Percentiles rank a stretch among this genome's conserved stretches.
phyloP scores from a whole-genome alignment of 2,329 filamentous ascomycete genomes.

The Colletotrichum sp. region DNA sequence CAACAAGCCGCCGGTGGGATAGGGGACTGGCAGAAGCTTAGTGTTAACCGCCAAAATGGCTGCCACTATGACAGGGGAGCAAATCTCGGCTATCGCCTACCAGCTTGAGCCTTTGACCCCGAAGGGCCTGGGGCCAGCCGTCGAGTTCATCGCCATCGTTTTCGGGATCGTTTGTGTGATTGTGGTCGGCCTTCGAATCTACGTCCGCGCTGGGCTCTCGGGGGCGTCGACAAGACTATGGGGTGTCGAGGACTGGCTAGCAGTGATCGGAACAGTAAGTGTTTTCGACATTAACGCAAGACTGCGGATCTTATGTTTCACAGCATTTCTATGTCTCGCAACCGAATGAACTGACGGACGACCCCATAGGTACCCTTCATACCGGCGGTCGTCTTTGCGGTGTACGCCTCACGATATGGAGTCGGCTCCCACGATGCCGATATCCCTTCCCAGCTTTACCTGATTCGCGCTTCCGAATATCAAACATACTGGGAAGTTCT shows the following conservation, averaged over 20 bases:
- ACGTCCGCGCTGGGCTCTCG: conserved; percentile 1
- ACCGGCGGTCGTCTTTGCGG: conserved; percentile 1
- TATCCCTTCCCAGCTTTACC: background rate
- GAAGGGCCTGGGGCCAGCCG: background rate
- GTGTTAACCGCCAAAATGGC: background rate
- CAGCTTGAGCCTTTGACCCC: background rate
- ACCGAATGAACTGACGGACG: background rate
- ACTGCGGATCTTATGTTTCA: too few relatives aligned
- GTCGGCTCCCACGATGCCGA: background rate
- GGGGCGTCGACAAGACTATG: background rate
- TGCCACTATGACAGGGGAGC: background rate
- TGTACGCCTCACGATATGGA: background rate
- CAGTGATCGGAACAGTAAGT: background rate
- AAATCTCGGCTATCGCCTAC: background rate
- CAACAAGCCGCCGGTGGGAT: background rate
- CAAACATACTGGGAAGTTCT: conserved; percentile 5
- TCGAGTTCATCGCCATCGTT: background rate
- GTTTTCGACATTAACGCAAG: background rate
- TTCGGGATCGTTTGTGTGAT: background rate
- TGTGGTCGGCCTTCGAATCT: background rate
- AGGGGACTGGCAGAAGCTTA: background rate
- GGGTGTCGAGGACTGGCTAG: background rate
- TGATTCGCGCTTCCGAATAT: background rate
- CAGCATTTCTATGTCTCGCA: too few relatives aligned
- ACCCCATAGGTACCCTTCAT: background rate